Evolutionary conservation across 331 rosid genomes (phyloP), one percentile per base, ranked within the genome.

Genomic region (Malus hybrid): DNA sequence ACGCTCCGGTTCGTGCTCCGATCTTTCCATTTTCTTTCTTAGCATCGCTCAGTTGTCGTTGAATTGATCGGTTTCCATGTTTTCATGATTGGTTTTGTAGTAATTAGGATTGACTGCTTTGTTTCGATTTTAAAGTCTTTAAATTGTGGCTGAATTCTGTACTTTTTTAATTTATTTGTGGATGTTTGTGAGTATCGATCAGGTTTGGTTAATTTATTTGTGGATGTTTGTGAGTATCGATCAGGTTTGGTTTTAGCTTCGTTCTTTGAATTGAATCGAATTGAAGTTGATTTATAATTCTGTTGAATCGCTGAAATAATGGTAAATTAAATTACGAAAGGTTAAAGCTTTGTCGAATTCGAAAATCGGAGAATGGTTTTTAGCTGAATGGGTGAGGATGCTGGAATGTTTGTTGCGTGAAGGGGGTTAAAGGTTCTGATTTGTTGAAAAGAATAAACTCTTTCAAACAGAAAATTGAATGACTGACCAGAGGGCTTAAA

Each of bases 1-100:
- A 77, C 91, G 95, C 71, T 67, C 91, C 69, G 78, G 90, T 57
- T 62, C 88, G 65, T 61, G 18, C 19, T 42, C 77, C 19, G 77
- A 73, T 73, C 39, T 34, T 33, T 65, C 5, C 7, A 10, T 1
- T 33, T 22, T 7, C 13, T n/a, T 14, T 16, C 46, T 16, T 22
- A 12, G 4, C 28, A 7, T 22, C 2, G 20, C 19, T 5, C 31
- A 16, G 16, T 73, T 59, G 4, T 4, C 24, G 16, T 39, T 19
- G 22, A 72, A 36, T 15, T 73, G 6, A 15, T 15, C 6, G 2
- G 7, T 33, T 71, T n/a, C 5, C 10, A 15, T 36, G 3, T 6
- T 73, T 60, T 36, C 10, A 8, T 10, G 33, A 52, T 55, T 70
- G 18, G 34, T 54, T 70, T 32, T 59, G 67, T 39, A 0, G 8